These are phyloP conservation scores for Ogataea paradorogensis DNA, from an alignment of 805 yeast species.

Conservation along the genomic window DNA sequence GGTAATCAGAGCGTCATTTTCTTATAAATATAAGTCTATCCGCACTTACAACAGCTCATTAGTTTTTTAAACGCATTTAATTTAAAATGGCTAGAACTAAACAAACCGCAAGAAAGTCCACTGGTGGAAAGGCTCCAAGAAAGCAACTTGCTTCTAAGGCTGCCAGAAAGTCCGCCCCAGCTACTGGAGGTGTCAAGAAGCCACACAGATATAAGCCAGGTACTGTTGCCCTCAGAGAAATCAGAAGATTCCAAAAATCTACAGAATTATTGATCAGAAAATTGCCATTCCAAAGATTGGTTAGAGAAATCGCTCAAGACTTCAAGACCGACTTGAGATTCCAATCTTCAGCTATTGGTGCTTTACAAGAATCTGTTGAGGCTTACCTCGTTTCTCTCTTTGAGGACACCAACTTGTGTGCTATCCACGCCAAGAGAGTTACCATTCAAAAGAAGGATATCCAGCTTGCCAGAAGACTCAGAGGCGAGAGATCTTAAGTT, in stretches of 20 bases:
- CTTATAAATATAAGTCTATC: conserved; percentile 9
- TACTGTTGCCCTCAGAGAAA: conserved; percentile 94
- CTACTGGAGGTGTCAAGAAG: conserved; percentile 89
- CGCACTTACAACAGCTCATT: conserved; percentile 8
- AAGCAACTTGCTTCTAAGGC: conserved; percentile 89
- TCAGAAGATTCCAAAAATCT: conserved; percentile 95
- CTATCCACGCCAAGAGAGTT: conserved; percentile 98
- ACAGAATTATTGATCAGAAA: conserved; percentile 94
- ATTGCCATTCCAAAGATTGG: conserved; percentile 96
- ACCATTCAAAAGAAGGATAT: conserved; percentile 98
- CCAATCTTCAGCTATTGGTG: conserved; percentile 97
- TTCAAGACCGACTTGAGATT: conserved; percentile 91
- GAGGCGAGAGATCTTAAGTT: conserved; percentile 87
- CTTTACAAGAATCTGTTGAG: conserved; percentile 97
- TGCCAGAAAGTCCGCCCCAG: conserved; percentile 91
- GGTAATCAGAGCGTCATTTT: conserved; percentile 2
- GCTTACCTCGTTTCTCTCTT: conserved; percentile 94
- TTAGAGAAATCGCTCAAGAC: conserved; percentile 93
- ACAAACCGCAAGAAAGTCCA: conserved; percentile 92
- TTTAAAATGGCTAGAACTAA: conserved; percentile 82
- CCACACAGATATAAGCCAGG: conserved; percentile 98
- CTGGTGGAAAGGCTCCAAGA: conserved; percentile 97
- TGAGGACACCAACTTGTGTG: conserved; percentile 98
- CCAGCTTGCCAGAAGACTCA: conserved; percentile 95
- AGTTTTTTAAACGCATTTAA: conserved; percentile 9